Percentiles rank a stretch among this genome's conserved stretches.
Conservation (phyloP, 140 eudicot species). For the Anethum foeniculum region DNA sequence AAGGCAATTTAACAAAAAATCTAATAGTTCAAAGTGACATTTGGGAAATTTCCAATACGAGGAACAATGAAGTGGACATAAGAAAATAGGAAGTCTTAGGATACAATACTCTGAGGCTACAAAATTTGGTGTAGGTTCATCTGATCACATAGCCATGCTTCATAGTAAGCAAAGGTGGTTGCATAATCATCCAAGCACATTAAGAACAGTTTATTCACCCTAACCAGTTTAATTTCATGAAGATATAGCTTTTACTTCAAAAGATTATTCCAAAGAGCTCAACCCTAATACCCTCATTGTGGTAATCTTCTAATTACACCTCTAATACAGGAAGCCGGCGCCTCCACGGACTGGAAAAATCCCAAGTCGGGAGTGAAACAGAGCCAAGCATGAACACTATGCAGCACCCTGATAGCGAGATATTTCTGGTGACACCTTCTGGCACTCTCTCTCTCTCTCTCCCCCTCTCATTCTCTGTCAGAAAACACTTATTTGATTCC, state of each 20-base stretch:
- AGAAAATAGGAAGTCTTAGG: background rate
- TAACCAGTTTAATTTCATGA: background rate
- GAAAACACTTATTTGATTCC: no score
- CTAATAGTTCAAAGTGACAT: background rate
- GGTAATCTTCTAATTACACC: background rate
- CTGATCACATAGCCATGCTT: background rate
- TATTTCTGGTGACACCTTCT: background rate
- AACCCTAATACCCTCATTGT: background rate
- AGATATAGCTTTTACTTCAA: background rate
- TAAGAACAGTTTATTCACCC: background rate
- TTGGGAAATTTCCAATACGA: background rate
- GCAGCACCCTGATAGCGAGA: background rate
- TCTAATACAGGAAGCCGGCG: background rate
- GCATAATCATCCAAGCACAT: background rate
- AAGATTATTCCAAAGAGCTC: background rate
- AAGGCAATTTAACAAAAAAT: background rate
- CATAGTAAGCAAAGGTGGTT: background rate
- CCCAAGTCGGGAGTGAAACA: background rate
- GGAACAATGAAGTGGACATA: background rate
- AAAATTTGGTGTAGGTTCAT: background rate
- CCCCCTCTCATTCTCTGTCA: no score
- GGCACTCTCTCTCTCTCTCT: no score
- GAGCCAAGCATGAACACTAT: background rate
- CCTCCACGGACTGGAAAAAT: background rate
- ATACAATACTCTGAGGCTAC: background rate